Conservation (phyloP, 2,329 filamentous ascomycete species). For the Ustilaginoidea virens region DNA sequence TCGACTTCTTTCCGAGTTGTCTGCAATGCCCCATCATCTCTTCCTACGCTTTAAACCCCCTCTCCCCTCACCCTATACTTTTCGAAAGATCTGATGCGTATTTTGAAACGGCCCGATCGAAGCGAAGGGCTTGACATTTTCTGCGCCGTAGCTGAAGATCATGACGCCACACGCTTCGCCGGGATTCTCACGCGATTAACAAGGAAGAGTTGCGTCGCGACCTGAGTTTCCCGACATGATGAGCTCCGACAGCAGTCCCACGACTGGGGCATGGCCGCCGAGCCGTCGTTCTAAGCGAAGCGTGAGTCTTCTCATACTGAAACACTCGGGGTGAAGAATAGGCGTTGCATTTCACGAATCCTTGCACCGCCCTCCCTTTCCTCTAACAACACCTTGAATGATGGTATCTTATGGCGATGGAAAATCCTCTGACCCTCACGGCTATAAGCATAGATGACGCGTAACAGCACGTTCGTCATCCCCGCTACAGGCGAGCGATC, state of each 20-base stretch:
- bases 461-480: conserved; percentile 75
- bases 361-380: neutral
- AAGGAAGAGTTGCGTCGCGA: conserved; percentile 5
- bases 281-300: conserved; percentile 29
- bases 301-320: conserved; percentile 22
- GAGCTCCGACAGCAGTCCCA: conserved; percentile 18
- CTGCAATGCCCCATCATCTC: too few species aligned
- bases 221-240: conserved; percentile 18
- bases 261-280: conserved; percentile 24
- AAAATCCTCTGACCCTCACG: neutral
- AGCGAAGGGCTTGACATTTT: conserved; percentile 1
- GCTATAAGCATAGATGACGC: conserved; percentile 42
- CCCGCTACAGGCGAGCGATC: conserved; percentile 76
- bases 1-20: too few species aligned
- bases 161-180: conserved; percentile 2
- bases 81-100: too few species aligned
- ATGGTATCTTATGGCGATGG: neutral
- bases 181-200: conserved; percentile 1
- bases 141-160: neutral
- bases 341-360: neutral
- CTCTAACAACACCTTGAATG: too few species aligned
- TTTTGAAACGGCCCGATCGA: neutral
- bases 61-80: too few species aligned
- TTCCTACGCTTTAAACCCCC: too few species aligned
- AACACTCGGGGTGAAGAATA: too few species aligned